Base-by-base conservation (phyloP, 2,329 filamentous ascomycete genomes). In the Fusarium globosum region DNA sequence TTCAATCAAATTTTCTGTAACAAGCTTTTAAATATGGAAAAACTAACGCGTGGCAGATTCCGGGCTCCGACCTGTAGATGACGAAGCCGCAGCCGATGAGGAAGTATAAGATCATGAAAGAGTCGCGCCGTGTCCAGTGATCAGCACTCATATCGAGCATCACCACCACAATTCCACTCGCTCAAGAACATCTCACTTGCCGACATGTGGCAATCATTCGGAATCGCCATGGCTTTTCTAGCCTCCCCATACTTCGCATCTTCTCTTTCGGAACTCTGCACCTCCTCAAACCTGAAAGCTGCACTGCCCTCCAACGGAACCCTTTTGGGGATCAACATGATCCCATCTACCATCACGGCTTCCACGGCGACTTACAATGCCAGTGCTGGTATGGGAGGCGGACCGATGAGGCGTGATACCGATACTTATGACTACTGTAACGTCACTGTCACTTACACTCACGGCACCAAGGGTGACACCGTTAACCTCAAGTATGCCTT, bases 401-500 rank as follows among this genome's bases (percentile, higher is more conserved):
- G 53, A 1, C 61, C 30, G 13, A 63, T 63, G 61, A 56, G 43
- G 14, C 53, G 53, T 2, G 61, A 49, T 7, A 30, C 43, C 1
- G 43, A 49, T 7, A 63, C n/a, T 6, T 60, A 63, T 16, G 16
- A 21, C 18, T 63, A 60, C 20, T 63, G 61, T 12, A 63, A 63
- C 13, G 61, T 63, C 61, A 63, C 61, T 21, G n/a, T 60, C 10
- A 20, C 36, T n/a, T 63, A 63, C 30, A 60, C 53, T 3, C 61
- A 63, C 3, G 61, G 61, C 36, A 60, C 4, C 11, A 60, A 60
- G 13, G 61, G 61, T 42, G 61, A 63, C 16, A 42, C 39, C 5
- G 43, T 63, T 7, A 60, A 36, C 28, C 53, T 63, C 28, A 63
- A 63, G 16, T 63, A 63, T 39, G 53, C 61, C 20, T 63, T 63